Evolutionary conservation across 306 rosid genomes (phyloP).

Genomic region (Myrica gale): DNA sequence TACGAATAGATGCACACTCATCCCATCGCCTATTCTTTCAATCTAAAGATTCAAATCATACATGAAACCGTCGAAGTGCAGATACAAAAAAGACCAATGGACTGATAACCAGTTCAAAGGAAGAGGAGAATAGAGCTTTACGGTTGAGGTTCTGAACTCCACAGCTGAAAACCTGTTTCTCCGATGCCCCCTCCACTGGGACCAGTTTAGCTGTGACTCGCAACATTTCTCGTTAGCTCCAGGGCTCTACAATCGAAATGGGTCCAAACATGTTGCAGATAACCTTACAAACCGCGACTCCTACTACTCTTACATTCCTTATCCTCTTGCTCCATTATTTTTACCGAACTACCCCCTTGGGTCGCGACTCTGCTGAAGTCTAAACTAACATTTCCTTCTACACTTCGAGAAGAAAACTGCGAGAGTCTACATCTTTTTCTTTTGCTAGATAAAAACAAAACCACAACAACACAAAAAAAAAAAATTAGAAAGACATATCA

Average conservation of each 20-base stretch:
- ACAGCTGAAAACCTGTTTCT: constrained; percentile 40
- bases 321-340: constrained; percentile 34
- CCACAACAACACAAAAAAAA: too few species aligned
- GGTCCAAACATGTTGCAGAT: constrained; percentile 17
- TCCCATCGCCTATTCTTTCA: too few species aligned
- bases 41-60: not conserved
- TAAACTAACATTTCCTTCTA: not conserved
- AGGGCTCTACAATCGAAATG: not conserved
- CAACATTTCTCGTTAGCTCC: constrained; percentile 21
- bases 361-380: too few species aligned
- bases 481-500: too few species aligned
- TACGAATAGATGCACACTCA: not conserved
- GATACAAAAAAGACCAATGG: too few species aligned
- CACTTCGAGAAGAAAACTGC: not conserved
- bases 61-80: not conserved
- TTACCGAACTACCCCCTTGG: constrained; percentile 38
- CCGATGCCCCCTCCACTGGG: constrained; percentile 38
- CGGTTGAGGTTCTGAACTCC: constrained; percentile 38
- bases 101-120: too few species aligned
- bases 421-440: not conserved
- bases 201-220: constrained; percentile 16
- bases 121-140: constrained; percentile 39
- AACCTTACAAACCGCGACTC: constrained; percentile 25
- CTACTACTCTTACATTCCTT: not conserved
- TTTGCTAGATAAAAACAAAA: too few species aligned